phyloP scores from a whole-genome alignment of 148 eudicot species.

The Cornus suecica region DNA sequence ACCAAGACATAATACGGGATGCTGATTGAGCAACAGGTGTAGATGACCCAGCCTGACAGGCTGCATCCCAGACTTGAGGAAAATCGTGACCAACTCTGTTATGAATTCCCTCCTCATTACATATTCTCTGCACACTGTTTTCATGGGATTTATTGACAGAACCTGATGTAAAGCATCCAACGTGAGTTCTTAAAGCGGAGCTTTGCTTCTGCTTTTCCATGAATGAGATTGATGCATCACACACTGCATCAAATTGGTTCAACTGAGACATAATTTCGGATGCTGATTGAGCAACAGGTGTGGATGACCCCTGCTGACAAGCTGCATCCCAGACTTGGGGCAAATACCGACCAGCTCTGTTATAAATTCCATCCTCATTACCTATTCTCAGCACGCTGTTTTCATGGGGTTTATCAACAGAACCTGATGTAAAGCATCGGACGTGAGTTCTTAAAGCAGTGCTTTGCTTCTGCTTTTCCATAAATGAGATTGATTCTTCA shows the following conservation, averaged over 20 bases:
- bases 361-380: too few relatives aligned
- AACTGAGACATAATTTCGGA: too few relatives aligned
- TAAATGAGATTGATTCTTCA: slow-evolving; percentile 15
- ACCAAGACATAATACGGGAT: slow-evolving; percentile 10
- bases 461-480: slow-evolving; percentile 50
- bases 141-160: not conserved
- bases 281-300: too few relatives aligned
- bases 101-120: slow-evolving; percentile 16
- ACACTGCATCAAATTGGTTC: too few relatives aligned
- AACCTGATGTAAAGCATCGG: slow-evolving; percentile 22
- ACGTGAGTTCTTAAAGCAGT: slow-evolving; percentile 29
- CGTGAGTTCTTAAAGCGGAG: too few relatives aligned
- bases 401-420: too few relatives aligned
- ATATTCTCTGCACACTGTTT: slow-evolving; percentile 11
- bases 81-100: slow-evolving; percentile 4
- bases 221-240: too few relatives aligned
- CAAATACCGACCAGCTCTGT: too few relatives aligned
- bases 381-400: too few relatives aligned
- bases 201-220: too few relatives aligned
- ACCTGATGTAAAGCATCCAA: slow-evolving; percentile 10
- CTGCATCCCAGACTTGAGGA: slow-evolving; percentile 9
- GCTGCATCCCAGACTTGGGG: too few relatives aligned
- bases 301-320: too few relatives aligned
- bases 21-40: slow-evolving; percentile 13
- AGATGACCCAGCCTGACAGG: slow-evolving; percentile 11